phyloP scores from a whole-genome alignment of 1,284 basidiomycete genomes.

The Austroboletus sp. region DNA sequence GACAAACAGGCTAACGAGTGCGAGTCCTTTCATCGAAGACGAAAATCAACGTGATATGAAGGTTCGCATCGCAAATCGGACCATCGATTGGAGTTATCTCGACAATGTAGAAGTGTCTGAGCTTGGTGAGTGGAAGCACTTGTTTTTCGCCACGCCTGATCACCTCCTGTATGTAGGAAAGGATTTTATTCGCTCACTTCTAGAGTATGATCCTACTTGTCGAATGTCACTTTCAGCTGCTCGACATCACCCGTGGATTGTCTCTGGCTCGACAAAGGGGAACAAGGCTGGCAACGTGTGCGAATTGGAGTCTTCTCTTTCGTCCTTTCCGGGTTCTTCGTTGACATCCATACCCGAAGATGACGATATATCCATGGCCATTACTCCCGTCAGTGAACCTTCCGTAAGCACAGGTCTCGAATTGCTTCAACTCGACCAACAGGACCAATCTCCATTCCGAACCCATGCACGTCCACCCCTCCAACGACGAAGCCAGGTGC shows the following conservation, averaged over 20 bases:
- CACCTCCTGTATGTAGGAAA: conserved; percentile 19
- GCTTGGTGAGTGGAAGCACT: conserved; percentile 29
- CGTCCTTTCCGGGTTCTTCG: conserved; percentile 19
- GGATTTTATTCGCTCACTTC: conserved; percentile 36
- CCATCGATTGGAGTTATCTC: conserved; percentile 58
- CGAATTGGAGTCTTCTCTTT: conserved; percentile 13
- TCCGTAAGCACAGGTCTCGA: conserved; percentile 36
- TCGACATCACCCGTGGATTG: conserved; percentile 62
- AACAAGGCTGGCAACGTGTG: conserved; percentile 4
- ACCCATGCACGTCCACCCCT: conserved; percentile 30
- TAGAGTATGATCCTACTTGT: conserved; percentile 43
- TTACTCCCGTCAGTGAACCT: conserved; percentile 20
- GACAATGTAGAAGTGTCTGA: conserved; percentile 33
- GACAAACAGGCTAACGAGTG: conserved; percentile 56
- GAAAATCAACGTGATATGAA: conserved; percentile 49
- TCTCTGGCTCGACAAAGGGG: background rate
- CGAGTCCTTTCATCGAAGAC: conserved; percentile 67
- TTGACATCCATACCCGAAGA: conserved; percentile 25
- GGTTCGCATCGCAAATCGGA: conserved; percentile 48
- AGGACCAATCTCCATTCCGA: conserved; percentile 1
- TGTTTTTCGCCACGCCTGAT: background rate
- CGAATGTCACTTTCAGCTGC: conserved; percentile 59
- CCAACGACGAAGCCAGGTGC: conserved; percentile 44
- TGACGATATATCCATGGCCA: conserved; percentile 32
- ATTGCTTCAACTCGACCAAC: conserved; percentile 28